These are phyloP conservation scores for Pseudoturritis turrita DNA, from an alignment of 345 rosid species.

Conservation along the genomic window DNA sequence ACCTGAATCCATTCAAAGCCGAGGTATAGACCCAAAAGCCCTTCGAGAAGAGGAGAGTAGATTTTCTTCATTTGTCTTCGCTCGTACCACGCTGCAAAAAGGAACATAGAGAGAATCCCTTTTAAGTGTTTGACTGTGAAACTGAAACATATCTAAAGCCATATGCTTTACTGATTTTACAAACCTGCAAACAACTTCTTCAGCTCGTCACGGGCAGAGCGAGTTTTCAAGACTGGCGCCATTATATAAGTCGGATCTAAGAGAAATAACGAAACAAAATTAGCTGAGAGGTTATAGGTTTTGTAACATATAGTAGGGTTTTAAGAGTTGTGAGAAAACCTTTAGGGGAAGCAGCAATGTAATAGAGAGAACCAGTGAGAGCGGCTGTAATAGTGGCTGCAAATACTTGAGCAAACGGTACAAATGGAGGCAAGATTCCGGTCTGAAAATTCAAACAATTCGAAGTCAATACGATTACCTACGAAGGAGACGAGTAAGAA, in stretches of 20 bases:
- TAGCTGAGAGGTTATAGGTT: neutral
- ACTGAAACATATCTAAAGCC: constrained; percentile 2
- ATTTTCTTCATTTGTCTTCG: constrained; percentile 96
- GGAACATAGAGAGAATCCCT: neutral
- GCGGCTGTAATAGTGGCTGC: constrained; percentile 88
- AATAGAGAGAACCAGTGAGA: constrained; percentile 91
- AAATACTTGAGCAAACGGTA: constrained; percentile 94
- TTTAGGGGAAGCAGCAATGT: constrained; percentile 90
- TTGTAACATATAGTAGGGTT: neutral
- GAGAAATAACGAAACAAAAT: neutral
- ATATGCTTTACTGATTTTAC: neutral
- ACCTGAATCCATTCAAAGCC: constrained; percentile 98
- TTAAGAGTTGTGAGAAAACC: constrained; percentile 35
- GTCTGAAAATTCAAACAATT: constrained; percentile 39
- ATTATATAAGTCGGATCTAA: constrained; percentile 86
- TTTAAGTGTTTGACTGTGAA: neutral
- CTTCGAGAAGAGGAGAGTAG: constrained; percentile 95
- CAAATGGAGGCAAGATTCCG: constrained; percentile 88
- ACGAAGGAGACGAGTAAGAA: neutral
- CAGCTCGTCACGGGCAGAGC: constrained; percentile 66
- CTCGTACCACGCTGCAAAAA: constrained; percentile 81
- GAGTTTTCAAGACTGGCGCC: constrained; percentile 74
- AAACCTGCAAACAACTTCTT: constrained; percentile 90
- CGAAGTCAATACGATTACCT: neutral
- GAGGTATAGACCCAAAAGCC: constrained; percentile 81